Evolutionary conservation across 495 filamentous ascomycete species (phyloP), one percentile per base, ranked within the genome.

Genomic region (Penicillium roqueforti): DNA sequence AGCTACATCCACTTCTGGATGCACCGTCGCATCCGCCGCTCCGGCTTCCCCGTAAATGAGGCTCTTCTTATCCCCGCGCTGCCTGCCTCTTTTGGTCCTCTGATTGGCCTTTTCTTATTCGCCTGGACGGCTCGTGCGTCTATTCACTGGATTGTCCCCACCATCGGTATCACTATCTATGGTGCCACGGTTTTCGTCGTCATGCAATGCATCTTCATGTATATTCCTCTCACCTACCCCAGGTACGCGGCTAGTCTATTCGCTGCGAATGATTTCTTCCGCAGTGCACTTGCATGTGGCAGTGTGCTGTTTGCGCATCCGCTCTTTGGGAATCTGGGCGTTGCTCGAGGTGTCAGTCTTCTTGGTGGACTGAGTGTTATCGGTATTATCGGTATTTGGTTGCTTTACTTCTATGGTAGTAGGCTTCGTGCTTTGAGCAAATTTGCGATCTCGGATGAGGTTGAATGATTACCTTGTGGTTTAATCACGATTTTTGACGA

Each of bases 121-220:
- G 83, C 70, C 2, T 86, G 83, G 83, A 85, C 85, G 0, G 68
- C 77, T 1, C 57, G 75, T 13, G 66, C 74, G 1, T 62, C 72
- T 14, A 73, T 86, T 40, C 80, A 84, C 56, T 87, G 84, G 85
- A 84, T 85, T 28, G 83, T 69, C 4, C 72, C 73, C 1, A 77
- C 80, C 4, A 77, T 87, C n/a, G 84, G 82, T 14, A 77, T 83
- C 16, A 69, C 66, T 5, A 74, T 84, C 57, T 83, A 83, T 59
- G 76, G 70, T 14, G 72, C 71, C 0, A 74, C 67, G 0, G 71
- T 59, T 14, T 81, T 80, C 59, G 63, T 79, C 43, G 58, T 81
- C 32, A 78, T 84, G 69, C 83, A 86, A 65, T 84, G 81, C 68
- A 71, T 87, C 49, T 86, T 87, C 66, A 62, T 85, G 18, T 85